phyloP scores from a whole-genome alignment of 305 asterid genomes.

The Fraxinus xanthoxyloides region DNA sequence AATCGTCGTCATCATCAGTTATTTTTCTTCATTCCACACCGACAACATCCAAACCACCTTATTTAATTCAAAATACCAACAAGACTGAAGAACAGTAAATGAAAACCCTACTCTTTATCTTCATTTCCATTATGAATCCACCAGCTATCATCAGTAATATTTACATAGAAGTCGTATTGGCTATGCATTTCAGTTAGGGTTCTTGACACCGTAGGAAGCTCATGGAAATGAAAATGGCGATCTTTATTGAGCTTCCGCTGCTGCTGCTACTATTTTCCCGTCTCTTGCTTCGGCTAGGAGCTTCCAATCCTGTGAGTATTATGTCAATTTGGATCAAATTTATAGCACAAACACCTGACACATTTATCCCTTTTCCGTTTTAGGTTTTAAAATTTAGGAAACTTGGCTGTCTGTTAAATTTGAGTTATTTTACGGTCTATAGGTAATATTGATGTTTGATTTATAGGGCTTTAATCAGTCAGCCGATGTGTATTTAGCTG shows the following conservation, averaged over 20 bases:
- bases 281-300: constrained; percentile 29
- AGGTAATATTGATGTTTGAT: background rate
- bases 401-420: background rate
- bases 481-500: constrained; percentile 20
- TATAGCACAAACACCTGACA: background rate
- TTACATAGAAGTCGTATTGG: background rate
- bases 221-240: constrained; percentile 29
- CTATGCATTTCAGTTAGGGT: constrained; percentile 2
- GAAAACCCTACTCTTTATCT: background rate
- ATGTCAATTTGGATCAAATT: background rate
- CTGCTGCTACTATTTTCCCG: constrained; percentile 28
- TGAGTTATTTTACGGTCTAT: background rate
- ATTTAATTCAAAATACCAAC: background rate
- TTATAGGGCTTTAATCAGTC: constrained; percentile 37
- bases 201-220: constrained; percentile 5
- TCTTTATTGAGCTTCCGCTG: constrained; percentile 22
- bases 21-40: background rate
- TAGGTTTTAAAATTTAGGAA: background rate
- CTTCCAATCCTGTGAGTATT: constrained; percentile 45
- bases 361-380: background rate
- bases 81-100: background rate
- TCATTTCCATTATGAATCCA: background rate
- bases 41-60: background rate
- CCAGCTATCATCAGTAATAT: background rate
- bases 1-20: background rate